Base-by-base conservation (phyloP, 2,329 filamentous ascomycete species). In the Verticillium tricorpus region DNA sequence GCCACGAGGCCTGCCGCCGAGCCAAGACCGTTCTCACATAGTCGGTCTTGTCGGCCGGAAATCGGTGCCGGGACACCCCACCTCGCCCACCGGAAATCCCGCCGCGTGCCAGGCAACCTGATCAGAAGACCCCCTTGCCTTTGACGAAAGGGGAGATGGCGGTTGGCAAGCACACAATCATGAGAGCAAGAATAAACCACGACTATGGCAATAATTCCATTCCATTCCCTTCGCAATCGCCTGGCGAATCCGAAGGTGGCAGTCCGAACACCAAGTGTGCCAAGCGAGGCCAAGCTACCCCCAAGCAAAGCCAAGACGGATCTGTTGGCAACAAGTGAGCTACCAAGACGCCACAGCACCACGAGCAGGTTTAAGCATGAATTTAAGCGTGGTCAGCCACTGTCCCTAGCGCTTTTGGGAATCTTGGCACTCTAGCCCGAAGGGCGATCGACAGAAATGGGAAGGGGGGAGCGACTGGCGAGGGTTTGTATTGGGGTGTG, bases 381-480 rank as follows among this genome's bases (percentile, higher is more conserved):
- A 78, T 79, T 79, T 79, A 79, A 79, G 76, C 77, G 76, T 79
- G 78, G 74, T 73, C 74, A 76, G 77, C 75, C 75, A 77, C 73
- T 58, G 32, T 31, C 58, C 54, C 63, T 65, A 65, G 64, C 62
- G 64, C 25, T 45, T 60, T 59, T 64, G 62, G 62, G 60, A 72
- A 59, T 67, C 77, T 79, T 79, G 76, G 77, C 77, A 73, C 45
- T 67, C 66, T 5, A 22, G 58, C 50, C 25, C 60, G 40, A 58
- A 60, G 34, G 56, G 52, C 58, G 54, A n/a, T 32, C 25, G 50
- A 22, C 57, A 55, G 32, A 25, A 14, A n/a, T 54, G 12, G 17
- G 22, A 35, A n/a, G 25, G 34, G 56, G 28, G 56, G 39, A 40
- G 40, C 28, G 15, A n/a, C 5, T 9, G 31, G 22, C 32, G 15